These are phyloP conservation scores for Camellia lanceoleosa DNA, from an alignment of 148 eudicot genomes.

Conservation along the genomic window DNA sequence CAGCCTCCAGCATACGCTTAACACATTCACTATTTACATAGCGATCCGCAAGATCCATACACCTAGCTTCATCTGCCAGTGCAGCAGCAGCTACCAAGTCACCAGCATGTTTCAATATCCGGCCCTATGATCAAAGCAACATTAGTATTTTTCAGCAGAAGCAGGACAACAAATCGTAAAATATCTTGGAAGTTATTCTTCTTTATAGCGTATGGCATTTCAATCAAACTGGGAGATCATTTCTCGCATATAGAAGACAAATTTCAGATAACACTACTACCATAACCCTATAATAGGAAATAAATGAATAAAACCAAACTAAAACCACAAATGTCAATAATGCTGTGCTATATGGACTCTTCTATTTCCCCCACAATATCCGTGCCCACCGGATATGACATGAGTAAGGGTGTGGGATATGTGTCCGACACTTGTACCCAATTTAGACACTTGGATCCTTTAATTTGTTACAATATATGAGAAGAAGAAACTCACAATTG, in stretches of 20 bases:
- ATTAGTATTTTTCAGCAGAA: background rate
- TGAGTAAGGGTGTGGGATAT: too few species aligned
- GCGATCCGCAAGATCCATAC: constrained; percentile 99
- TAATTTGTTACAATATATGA: too few species aligned
- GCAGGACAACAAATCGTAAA: background rate
- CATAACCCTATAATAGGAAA: too few species aligned
- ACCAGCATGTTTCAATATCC: constrained; percentile 96
- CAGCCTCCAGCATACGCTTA: constrained; percentile 97
- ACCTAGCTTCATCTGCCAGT: constrained; percentile 98
- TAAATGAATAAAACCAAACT: background rate
- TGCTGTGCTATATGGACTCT: too few species aligned
- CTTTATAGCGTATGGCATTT: too few species aligned
- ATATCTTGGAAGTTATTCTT: background rate
- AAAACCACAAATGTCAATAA: background rate
- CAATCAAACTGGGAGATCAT: too few species aligned
- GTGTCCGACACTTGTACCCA: too few species aligned
- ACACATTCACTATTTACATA: constrained; percentile 92
- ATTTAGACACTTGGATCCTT: too few species aligned
- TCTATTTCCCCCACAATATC: too few species aligned
- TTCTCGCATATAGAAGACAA: background rate
- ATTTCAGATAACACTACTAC: background rate
- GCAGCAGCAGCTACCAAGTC: constrained; percentile 91
- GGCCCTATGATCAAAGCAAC: constrained; percentile 50
- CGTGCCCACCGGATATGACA: too few species aligned
- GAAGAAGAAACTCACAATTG: too few species aligned